Evolutionary conservation across 768 basidiomycete genomes (phyloP).

Genomic region (Xanthoconium purpureum): DNA sequence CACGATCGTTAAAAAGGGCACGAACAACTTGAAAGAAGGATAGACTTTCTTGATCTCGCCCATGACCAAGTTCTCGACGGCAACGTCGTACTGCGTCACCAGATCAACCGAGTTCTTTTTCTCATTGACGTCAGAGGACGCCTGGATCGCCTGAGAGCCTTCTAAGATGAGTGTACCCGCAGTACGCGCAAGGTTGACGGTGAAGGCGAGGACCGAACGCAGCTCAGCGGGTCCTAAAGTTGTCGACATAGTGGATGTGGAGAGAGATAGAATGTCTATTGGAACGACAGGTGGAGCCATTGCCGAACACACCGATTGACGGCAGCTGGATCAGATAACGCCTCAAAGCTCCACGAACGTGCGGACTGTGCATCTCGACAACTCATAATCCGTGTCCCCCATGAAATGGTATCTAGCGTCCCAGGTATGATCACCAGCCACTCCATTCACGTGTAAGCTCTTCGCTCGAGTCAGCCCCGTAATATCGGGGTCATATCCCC

Average conservation of each 20-base stretch:
- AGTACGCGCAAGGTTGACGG: constrained; percentile 63
- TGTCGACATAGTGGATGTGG: constrained; percentile 28
- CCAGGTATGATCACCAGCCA: neutral
- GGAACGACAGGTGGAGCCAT: neutral
- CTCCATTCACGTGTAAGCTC: neutral
- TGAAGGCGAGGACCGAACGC: constrained; percentile 62
- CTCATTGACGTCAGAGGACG: constrained; percentile 57
- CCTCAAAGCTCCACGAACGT: constrained; percentile 3
- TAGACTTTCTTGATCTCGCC: constrained; percentile 60
- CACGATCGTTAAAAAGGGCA: constrained; percentile 10
- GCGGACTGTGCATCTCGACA: neutral
- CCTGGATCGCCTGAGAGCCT: constrained; percentile 72
- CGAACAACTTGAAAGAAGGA: constrained; percentile 82
- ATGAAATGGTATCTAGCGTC: constrained; percentile 1
- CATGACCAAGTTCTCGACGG: constrained; percentile 84
- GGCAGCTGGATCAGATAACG: too few species aligned
- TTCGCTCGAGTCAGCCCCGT: neutral
- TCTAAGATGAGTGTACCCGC: constrained; percentile 77
- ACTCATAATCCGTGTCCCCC: neutral
- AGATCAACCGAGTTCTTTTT: constrained; percentile 95
- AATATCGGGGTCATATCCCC: constrained; percentile 58
- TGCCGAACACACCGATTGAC: neutral
- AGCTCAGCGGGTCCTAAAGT: constrained; percentile 44
- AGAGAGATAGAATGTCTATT: neutral
- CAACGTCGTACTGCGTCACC: constrained; percentile 92